phyloP scores from a whole-genome alignment of 2,329 filamentous ascomycete genomes.

The Ophiostoma populinum region DNA sequence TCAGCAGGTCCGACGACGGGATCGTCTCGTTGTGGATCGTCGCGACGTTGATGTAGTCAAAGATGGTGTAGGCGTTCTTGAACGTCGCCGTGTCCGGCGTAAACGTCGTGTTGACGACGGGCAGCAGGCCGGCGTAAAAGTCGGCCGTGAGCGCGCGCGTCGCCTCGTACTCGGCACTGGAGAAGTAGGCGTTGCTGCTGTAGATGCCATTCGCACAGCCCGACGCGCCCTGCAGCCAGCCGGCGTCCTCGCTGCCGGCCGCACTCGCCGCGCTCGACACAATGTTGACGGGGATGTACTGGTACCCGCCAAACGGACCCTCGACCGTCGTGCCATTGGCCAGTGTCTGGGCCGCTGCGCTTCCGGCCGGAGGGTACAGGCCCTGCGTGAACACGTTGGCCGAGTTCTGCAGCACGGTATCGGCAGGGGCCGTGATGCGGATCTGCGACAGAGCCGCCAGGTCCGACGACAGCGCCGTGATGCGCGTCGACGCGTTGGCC shows the following conservation, averaged over 20 bases:
- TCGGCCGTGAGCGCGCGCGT: constrained; percentile 34
- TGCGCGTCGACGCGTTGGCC: constrained; percentile 36
- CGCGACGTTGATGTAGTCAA: constrained; percentile 42
- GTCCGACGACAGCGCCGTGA: constrained; percentile 49
- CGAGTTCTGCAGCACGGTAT: constrained; percentile 65
- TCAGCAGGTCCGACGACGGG: constrained; percentile 40
- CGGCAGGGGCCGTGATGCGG: constrained; percentile 50
- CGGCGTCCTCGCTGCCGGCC: constrained; percentile 35
- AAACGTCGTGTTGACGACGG: constrained; percentile 37
- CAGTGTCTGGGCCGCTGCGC: constrained; percentile 39
- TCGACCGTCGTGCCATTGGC: constrained; percentile 51
- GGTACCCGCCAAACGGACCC: constrained; percentile 61
- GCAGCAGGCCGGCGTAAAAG: constrained; percentile 38
- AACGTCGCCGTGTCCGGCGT: constrained; percentile 28
- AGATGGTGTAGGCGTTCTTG: constrained; percentile 46
- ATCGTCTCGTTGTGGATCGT: constrained; percentile 44
- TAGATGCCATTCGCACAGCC: constrained; percentile 37
- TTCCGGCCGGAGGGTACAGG: constrained; percentile 62
- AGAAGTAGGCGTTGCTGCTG: constrained; percentile 37
- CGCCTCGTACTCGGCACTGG: constrained; percentile 26
- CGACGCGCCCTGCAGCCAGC: constrained; percentile 41
- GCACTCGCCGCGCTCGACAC: constrained; percentile 36
- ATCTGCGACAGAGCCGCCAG: constrained; percentile 55
- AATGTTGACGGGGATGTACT: constrained; percentile 60
- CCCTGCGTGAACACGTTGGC: constrained; percentile 69